phyloP scores from a whole-genome alignment of 2,329 filamentous ascomycete genomes.

The Simplicillium aogashimaense region DNA sequence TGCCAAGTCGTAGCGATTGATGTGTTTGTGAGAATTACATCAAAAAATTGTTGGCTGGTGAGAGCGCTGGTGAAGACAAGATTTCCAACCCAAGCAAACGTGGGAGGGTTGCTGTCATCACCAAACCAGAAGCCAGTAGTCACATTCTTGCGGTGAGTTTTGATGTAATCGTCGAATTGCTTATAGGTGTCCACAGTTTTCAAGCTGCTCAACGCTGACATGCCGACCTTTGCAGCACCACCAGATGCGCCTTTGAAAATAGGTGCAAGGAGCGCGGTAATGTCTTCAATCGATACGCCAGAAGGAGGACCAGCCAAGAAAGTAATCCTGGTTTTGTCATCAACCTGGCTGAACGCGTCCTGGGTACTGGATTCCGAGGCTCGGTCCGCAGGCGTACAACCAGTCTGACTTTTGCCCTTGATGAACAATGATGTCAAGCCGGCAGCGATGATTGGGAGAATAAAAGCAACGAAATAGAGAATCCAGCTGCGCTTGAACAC shows the following conservation, averaged over 20 bases:
- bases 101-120: constrained; percentile 46
- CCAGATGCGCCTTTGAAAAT: constrained; percentile 21
- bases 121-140: constrained; percentile 72
- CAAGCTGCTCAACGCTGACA: constrained; percentile 18
- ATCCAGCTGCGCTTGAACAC: constrained; percentile 72
- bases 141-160: constrained; percentile 52
- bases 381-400: constrained; percentile 41
- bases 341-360: constrained; percentile 26
- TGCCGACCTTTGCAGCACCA: constrained; percentile 9
- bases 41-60: constrained; percentile 54
- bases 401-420: constrained; percentile 37
- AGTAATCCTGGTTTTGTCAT: constrained; percentile 11
- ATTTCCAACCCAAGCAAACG: constrained; percentile 63
- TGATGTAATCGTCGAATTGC: constrained; percentile 59
- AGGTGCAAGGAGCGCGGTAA: constrained; percentile 27
- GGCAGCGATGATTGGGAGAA: constrained; percentile 71
- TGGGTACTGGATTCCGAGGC: constrained; percentile 28
- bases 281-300: constrained; percentile 20
- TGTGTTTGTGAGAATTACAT: constrained; percentile 56
- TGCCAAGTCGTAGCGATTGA: constrained; percentile 65
- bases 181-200: constrained; percentile 52
- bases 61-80: constrained; percentile 46
- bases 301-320: constrained; percentile 25
- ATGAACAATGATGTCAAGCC: constrained; percentile 73
- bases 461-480: constrained; percentile 62